Evolutionary conservation across 257 asterid genomes (phyloP), one percentile per base, ranked within the genome.

Genomic region (Solanum virginianum): DNA sequence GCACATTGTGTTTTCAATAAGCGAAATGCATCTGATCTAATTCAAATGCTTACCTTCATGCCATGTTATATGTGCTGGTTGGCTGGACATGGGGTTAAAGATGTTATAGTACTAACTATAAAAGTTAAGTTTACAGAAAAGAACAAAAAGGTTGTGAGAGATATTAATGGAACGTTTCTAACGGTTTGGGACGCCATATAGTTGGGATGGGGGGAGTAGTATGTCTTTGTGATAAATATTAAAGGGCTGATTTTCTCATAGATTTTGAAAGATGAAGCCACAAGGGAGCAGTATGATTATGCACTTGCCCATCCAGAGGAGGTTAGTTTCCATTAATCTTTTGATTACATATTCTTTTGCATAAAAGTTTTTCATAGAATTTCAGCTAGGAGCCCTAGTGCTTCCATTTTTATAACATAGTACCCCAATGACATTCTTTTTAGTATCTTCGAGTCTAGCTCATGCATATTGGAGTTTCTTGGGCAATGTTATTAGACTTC

Each of bases 261-360:
- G 98, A 97, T 97, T 88, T 89, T 97, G 91, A 97, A 95, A 93
- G 98, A 94, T 88, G 98, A 94, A 88, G 93, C 96, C 81, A 95
- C 98, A 20, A 94, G 98, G 90, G 99, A 91, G 90, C 98, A 97
- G 84, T 97, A 95, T 89, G 98, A 95, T 88, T 97, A 97, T 86
- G 98, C 98, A 85, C 92, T 95, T 90, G 98, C 94, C 81, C 98
- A 94, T 88, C 98, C 98, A 14, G 98, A 97, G 87, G 98, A 97
- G 98, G 98, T 97, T 87, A 63, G 93, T 86, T 84, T 53, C 47
- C 36, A 72, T 45, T 20, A 1, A 47, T 66, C 77, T 26, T 11
- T 51, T 69, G 14, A 56, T 69, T 32, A 75, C 26, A 70, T 82
- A 53, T 51, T 77, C 6, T 26, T 51, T 16, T 77, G 65, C 63